Conservation (phyloP, 169 alveolate genomes). For the Besnoitia besnoiti region DNA sequence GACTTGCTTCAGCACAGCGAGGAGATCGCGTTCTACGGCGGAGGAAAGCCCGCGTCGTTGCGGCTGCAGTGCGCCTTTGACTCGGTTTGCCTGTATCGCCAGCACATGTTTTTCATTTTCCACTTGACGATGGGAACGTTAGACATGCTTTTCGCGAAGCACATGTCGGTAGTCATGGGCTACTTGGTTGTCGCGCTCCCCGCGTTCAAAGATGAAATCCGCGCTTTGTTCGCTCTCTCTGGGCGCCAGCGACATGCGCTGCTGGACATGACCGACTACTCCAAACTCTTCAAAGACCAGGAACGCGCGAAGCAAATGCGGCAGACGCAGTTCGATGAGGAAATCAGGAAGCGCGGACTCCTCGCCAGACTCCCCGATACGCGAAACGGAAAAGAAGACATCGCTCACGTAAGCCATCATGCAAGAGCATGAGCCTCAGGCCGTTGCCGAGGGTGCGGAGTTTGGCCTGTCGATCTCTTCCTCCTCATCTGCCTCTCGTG, state of each 20-base stretch:
- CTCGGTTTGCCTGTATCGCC: conserved; percentile 71
- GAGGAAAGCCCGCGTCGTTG: conserved; percentile 71
- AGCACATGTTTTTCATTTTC: conserved; percentile 66
- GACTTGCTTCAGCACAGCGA: conserved; percentile 83
- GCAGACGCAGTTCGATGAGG: not conserved
- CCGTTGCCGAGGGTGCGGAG: too few species aligned
- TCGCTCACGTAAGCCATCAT: not conserved
- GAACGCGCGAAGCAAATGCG: not conserved
- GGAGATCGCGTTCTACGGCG: conserved; percentile 88
- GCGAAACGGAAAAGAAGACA: not conserved
- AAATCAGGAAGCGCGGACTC: not conserved
- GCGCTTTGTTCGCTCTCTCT: conserved; percentile 70
- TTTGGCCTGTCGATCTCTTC: too few species aligned
- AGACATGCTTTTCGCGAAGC: conserved; percentile 85
- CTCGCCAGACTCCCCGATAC: not conserved
- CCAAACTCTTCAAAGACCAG: not conserved
- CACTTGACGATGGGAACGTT: conserved; percentile 84
- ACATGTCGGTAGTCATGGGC: conserved; percentile 88
- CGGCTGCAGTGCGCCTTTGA: conserved; percentile 72
- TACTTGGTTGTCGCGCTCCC: conserved; percentile 88
- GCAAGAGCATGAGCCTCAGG: too few species aligned
- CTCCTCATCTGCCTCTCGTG: too few species aligned
- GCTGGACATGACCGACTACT: not conserved
- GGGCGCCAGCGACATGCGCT: conserved; percentile 74
- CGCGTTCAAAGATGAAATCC: conserved; percentile 81